Evolutionary conservation across 208 protist genomes (phyloP).

Genomic region (Trypanosoma melophagium): DNA sequence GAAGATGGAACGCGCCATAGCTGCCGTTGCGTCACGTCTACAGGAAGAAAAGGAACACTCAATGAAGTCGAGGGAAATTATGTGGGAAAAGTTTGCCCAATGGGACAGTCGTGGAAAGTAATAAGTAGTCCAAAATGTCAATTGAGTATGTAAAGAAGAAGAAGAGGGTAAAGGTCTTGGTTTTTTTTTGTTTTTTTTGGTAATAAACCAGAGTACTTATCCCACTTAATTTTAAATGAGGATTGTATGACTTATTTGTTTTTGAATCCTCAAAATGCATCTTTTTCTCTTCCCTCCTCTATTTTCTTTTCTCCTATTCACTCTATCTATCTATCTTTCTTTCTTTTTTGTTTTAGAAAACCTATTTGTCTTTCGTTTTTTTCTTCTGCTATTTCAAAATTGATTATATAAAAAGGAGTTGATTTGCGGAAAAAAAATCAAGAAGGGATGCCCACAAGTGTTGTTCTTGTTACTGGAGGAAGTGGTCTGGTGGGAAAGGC

Average conservation of each 20-base stretch:
- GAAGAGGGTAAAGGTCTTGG: too few relatives aligned
- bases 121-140: neutral
- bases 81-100: conserved; percentile 69
- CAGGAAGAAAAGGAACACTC: conserved; percentile 6
- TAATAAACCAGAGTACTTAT: too few relatives aligned
- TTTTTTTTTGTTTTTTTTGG: too few relatives aligned
- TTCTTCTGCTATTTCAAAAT: conserved; percentile 11
- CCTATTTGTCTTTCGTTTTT: conserved; percentile 18
- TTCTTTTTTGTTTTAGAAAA: conserved; percentile 4
- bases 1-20: conserved; percentile 41
- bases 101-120: conserved; percentile 49
- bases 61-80: conserved; percentile 15
- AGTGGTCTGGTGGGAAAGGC: conserved; percentile 89
- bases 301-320: too few relatives aligned
- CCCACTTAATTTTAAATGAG: too few relatives aligned
- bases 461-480: conserved; percentile 88
- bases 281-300: too few relatives aligned
- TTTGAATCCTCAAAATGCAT: too few relatives aligned
- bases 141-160: too few relatives aligned
- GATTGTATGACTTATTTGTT: too few relatives aligned
- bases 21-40: conserved; percentile 38
- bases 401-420: neutral
- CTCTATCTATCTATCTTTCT: neutral
- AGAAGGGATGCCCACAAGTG: conserved; percentile 13
- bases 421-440: neutral